Evolutionary conservation across 305 asterid species (phyloP).

Genomic region (Fraxinus ornus): DNA sequence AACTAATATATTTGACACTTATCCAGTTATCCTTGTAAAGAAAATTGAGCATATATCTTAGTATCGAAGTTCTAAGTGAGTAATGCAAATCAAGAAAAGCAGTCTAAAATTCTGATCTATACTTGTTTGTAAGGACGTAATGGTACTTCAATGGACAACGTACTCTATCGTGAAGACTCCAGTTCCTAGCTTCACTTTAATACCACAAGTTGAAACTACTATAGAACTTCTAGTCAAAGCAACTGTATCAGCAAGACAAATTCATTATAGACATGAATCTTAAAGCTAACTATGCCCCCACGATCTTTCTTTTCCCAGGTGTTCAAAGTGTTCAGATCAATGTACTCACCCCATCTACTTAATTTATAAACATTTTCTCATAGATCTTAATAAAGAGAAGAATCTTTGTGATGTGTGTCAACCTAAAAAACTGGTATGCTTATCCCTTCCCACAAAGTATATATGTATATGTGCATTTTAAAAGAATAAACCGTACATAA

Average conservation of each 20-base stretch:
- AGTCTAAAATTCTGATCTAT: background rate
- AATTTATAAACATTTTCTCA: background rate
- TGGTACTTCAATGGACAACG: background rate
- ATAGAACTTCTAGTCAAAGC: background rate
- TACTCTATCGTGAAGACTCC: background rate
- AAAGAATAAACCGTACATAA: background rate
- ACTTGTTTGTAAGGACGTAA: background rate
- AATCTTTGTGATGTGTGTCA: background rate
- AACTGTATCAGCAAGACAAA: background rate
- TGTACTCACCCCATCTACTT: background rate
- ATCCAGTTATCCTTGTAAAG: background rate
- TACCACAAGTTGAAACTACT: background rate
- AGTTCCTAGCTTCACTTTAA: background rate
- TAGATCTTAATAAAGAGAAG: background rate
- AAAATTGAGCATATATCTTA: background rate
- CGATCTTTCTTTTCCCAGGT: background rate
- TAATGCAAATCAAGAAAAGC: background rate
- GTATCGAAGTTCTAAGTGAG: background rate
- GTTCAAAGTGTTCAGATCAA: background rate
- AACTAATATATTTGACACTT: background rate
- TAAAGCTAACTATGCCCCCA: background rate
- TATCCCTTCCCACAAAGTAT: background rate
- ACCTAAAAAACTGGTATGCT: background rate
- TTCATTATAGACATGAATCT: background rate
- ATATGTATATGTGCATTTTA: background rate